Evolutionary conservation across 805 yeast genomes (phyloP).

Genomic region (Kazachstania bromeliacearum): DNA sequence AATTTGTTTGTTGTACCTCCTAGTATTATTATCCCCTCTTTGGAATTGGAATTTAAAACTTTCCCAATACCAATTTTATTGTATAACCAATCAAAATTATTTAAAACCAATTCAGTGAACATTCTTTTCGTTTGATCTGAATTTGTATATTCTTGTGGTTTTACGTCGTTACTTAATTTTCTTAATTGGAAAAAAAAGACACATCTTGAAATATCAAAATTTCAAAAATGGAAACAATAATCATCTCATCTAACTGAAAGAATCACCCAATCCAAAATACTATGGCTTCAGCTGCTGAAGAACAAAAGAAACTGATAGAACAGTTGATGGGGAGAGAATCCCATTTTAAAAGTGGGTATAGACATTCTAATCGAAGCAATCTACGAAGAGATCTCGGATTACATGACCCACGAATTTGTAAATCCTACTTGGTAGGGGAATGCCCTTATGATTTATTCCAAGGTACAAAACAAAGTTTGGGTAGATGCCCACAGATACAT

Average conservation of each 20-base stretch:
- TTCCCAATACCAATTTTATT: not conserved
- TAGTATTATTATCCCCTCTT: too few relatives aligned
- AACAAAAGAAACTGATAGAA: constrained; percentile 66
- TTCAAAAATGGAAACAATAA: not conserved
- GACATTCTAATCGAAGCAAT: constrained; percentile 9
- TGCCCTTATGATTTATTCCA: constrained; percentile 80
- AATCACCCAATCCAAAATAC: not conserved
- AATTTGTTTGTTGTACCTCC: too few relatives aligned
- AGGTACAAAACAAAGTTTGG: constrained; percentile 76
- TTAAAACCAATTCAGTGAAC: not conserved
- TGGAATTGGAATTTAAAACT: too few relatives aligned
- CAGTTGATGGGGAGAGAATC: constrained; percentile 52
- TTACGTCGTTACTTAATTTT: too few relatives aligned
- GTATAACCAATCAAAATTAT: not conserved
- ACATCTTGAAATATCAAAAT: not conserved
- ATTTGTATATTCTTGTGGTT: too few relatives aligned
- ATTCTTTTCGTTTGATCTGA: too few relatives aligned
- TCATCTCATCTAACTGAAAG: not conserved
- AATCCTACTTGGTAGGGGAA: constrained; percentile 69
- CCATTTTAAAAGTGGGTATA: constrained; percentile 3
- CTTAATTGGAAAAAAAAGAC: not conserved
- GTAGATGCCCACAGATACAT: constrained; percentile 70
- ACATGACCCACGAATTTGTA: constrained; percentile 58
- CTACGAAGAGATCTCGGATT: constrained; percentile 30
- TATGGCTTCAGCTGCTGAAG: constrained; percentile 48